These are phyloP conservation scores for Eimeria sp. DNA, from an alignment of 169 alveolate species.

Conservation along the genomic window DNA sequence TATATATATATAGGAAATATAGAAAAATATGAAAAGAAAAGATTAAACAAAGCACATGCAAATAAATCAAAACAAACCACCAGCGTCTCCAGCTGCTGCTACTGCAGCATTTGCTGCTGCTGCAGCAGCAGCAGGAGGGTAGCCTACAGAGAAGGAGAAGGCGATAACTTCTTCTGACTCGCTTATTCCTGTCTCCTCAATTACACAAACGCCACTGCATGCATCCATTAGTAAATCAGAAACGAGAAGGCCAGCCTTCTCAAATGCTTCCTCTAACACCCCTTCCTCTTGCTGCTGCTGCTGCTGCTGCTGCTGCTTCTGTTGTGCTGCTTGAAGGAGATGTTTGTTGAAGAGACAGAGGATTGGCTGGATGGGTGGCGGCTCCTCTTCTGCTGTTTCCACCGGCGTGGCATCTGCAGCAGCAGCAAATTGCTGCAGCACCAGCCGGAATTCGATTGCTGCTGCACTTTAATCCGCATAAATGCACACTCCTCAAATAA, in stretches of 20 bases:
- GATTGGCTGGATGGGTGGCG: neutral
- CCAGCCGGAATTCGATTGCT: neutral
- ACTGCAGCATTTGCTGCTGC: neutral
- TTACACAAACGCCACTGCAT: neutral
- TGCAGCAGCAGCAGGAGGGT: neutral
- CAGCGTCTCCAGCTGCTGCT: no score
- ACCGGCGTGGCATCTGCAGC: neutral
- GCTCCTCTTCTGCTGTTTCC: neutral
- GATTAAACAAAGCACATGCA: neutral
- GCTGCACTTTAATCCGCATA: neutral
- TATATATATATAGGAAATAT: neutral
- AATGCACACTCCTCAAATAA: neutral
- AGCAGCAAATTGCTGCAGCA: no score
- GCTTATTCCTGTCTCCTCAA: neutral
- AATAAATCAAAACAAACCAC: neutral
- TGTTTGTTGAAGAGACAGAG: conserved; percentile 5
- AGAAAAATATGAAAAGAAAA: no score
- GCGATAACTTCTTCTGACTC: neutral
- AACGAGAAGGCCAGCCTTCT: neutral
- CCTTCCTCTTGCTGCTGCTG: conserved; percentile 2
- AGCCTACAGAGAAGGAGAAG: conserved; percentile 10
- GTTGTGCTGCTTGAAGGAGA: neutral
- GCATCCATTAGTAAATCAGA: neutral
- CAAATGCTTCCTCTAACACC: neutral
- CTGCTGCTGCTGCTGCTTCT: neutral